These are phyloP conservation scores for Fusarium equiseti DNA, from an alignment of 2,329 filamentous ascomycete species.

Conservation along the genomic window DNA sequence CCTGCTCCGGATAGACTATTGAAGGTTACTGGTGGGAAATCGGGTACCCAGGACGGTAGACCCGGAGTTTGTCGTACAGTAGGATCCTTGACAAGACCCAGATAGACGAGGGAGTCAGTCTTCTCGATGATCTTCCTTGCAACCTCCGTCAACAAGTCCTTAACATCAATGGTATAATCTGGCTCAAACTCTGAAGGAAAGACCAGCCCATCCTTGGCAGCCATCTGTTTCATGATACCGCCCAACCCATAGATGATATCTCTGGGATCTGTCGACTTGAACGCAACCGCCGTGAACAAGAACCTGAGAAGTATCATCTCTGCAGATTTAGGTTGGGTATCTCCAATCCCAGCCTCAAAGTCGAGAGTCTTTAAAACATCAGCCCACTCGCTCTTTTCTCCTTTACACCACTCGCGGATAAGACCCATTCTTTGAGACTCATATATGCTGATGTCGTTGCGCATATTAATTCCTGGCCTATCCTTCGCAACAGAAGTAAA, in stretches of 20 bases:
- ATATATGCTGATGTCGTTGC: not conserved
- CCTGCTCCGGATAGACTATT: not conserved
- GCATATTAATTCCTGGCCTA: no score
- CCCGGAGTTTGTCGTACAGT: not conserved
- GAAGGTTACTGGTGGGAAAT: not conserved
- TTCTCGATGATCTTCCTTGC: not conserved
- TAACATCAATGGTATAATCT: not conserved
- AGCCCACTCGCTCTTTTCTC: not conserved
- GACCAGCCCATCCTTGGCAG: fast-evolving
- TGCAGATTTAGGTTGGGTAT: fast-evolving
- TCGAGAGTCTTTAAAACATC: not conserved
- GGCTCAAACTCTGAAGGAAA: not conserved
- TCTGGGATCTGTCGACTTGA: not conserved
- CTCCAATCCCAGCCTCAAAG: not conserved
- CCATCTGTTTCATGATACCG: conserved; percentile 14
- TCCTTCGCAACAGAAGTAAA: no score
- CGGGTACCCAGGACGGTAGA: conserved; percentile 6
- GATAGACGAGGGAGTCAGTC: not conserved
- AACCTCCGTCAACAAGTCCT: not conserved
- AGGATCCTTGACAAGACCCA: not conserved
- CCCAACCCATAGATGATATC: not conserved
- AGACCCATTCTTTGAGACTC: not conserved
- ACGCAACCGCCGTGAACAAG: not conserved
- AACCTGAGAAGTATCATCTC: not conserved
- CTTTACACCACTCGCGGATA: conserved; percentile 18